A percentile compares a stretch with the other conserved stretches of the same genome.
Evolutionary conservation across 345 rosid genomes (phyloP).

Genomic region (Citrus sp.): DNA sequence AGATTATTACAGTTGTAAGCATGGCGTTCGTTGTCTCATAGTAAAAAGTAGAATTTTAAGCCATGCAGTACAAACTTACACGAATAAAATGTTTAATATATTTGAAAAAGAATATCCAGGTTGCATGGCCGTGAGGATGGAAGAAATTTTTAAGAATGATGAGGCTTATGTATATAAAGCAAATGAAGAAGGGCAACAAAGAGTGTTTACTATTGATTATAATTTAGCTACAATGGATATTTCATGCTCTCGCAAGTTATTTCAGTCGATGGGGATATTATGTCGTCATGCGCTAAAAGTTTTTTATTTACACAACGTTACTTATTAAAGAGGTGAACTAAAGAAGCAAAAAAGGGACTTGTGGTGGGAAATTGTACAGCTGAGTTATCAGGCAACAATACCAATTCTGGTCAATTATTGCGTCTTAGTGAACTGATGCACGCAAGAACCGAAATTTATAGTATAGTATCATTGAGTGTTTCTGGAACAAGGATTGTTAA

Average conservation of each 20-base stretch:
- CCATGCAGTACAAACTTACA: too few species aligned
- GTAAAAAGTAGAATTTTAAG: too few species aligned
- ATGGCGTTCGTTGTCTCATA: too few species aligned
- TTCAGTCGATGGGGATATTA: too few species aligned
- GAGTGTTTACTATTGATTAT: too few species aligned
- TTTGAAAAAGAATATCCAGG: too few species aligned
- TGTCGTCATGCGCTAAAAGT: too few species aligned
- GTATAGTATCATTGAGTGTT: neutral
- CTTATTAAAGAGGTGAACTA: too few species aligned
- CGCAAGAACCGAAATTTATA: neutral
- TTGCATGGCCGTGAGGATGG: too few species aligned
- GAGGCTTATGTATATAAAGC: neutral
- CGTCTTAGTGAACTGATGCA: neutral
- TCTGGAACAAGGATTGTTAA: neutral
- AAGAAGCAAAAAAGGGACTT: neutral
- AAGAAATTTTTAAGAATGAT: too few species aligned
- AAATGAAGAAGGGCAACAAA: neutral
- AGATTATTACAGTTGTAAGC: too few species aligned
- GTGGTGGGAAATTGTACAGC: accelerated
- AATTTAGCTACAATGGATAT: neutral
- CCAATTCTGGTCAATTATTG: neutral
- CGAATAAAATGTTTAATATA: neutral
- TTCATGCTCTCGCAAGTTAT: neutral
- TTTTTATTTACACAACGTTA: too few species aligned
- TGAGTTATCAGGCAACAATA: neutral